Evolutionary conservation across 176 grass and related monocot species (phyloP).

Genomic region (Avena eriantha): DNA sequence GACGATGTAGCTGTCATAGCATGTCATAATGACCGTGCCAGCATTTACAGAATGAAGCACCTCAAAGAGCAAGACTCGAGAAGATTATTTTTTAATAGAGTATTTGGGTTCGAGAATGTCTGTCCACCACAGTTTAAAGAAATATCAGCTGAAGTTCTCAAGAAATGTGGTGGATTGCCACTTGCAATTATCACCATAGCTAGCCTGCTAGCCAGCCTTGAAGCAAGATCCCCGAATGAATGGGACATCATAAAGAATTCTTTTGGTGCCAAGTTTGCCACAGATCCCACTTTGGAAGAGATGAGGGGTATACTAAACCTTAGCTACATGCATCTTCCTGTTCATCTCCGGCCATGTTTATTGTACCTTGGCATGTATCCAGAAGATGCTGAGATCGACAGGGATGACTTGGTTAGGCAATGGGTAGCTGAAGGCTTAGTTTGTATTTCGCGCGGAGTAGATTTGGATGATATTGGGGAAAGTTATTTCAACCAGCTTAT

Average conservation of each 20-base stretch:
- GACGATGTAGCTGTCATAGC: too few relatives aligned
- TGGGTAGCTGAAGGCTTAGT: background rate
- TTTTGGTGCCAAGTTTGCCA: background rate
- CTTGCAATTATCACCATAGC: background rate
- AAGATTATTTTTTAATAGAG: too few relatives aligned
- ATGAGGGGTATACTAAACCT: conserved; percentile 1
- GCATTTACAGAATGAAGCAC: too few relatives aligned
- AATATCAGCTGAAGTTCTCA: too few relatives aligned
- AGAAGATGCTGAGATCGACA: background rate
- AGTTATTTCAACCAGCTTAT: background rate
- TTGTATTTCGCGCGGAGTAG: background rate
- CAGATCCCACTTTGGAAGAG: background rate
- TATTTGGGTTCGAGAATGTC: too few relatives aligned
- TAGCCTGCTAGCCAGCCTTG: background rate
- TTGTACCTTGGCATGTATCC: background rate
- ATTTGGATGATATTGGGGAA: background rate
- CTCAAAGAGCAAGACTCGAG: too few relatives aligned
- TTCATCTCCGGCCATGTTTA: background rate
- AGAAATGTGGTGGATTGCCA: background rate
- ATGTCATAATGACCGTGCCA: too few relatives aligned
- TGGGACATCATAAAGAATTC: background rate
- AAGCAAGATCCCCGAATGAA: background rate
- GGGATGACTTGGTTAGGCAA: background rate
- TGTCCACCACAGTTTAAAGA: too few relatives aligned
- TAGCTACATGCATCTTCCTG: background rate